Evolutionary conservation across 176 grass and related monocot genomes (phyloP).

Genomic region (Zoysia japonica): DNA sequence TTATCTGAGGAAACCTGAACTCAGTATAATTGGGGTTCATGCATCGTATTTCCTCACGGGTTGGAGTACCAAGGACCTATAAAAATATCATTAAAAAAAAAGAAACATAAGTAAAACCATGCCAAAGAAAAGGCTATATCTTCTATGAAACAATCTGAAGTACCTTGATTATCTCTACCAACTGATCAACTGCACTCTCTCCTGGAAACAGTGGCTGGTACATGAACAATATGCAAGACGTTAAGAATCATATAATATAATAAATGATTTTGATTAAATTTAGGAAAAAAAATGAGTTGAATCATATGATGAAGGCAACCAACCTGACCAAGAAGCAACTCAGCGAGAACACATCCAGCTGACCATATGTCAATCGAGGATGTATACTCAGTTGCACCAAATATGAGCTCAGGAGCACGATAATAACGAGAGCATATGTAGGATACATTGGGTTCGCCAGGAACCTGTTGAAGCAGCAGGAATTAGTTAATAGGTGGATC

Average conservation of each 20-base stretch:
- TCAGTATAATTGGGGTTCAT: slow-evolving; percentile 98
- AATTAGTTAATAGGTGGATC: background rate
- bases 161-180: slow-evolving; percentile 96
- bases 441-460: slow-evolving; percentile 66
- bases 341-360: slow-evolving; percentile 69
- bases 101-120: background rate
- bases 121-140: slow-evolving; percentile 22
- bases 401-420: slow-evolving; percentile 74
- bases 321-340: slow-evolving; percentile 76
- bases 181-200: slow-evolving; percentile 80
- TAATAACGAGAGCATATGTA: slow-evolving; percentile 78
- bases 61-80: slow-evolving; percentile 96
- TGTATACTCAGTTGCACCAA: slow-evolving; percentile 67
- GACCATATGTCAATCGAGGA: slow-evolving; percentile 78
- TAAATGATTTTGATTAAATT: background rate
- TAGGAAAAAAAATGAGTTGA: background rate
- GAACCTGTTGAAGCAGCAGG: slow-evolving; percentile 29
- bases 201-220: slow-evolving; percentile 85
- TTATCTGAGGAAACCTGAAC: slow-evolving; percentile 95
- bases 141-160: slow-evolving; percentile 9
- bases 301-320: slow-evolving; percentile 26
- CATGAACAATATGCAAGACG: slow-evolving; percentile 32
- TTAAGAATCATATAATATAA: slow-evolving; percentile 26
- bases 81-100: slow-evolving; percentile 9
- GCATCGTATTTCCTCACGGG: slow-evolving; percentile 91